A percentile compares a stretch with the other conserved stretches of the same genome.
These are phyloP conservation scores for Thielaviopsis punctulata DNA, from an alignment of 2,329 filamentous ascomycete species.

Conservation along the genomic window DNA sequence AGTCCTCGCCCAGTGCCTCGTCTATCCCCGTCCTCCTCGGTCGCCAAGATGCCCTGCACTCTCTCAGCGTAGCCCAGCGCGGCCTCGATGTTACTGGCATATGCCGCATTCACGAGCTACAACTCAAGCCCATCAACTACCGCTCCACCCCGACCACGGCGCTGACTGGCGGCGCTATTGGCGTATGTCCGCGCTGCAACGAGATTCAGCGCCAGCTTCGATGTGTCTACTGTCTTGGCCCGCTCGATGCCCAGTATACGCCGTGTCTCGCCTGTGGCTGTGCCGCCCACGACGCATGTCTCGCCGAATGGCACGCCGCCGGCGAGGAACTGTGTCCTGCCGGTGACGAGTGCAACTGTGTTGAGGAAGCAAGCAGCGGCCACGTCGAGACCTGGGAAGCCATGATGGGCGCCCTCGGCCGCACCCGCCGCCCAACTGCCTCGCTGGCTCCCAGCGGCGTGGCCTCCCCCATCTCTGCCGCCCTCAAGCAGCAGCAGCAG, in stretches of 20 bases:
- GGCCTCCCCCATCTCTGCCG: conserved; percentile 9
- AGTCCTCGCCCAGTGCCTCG: conserved; percentile 35
- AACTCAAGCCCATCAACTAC: conserved; percentile 40
- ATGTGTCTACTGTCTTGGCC: conserved; percentile 46
- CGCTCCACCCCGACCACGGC: conserved; percentile 21
- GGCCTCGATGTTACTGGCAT: conserved; percentile 47
- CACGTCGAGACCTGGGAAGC: conserved; percentile 45
- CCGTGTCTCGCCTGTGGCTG: conserved; percentile 48
- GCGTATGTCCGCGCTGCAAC: conserved; percentile 34
- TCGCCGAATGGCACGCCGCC: conserved; percentile 39
- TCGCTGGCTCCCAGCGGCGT: conserved; percentile 8
- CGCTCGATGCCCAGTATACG: conserved; percentile 40
- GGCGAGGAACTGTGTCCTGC: conserved; percentile 42
- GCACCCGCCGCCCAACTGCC: conserved; percentile 8
- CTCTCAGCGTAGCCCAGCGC: conserved; percentile 21
- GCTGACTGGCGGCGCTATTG: conserved; percentile 29
- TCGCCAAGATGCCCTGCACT: conserved; percentile 28
- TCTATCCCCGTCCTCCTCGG: conserved; percentile 19
- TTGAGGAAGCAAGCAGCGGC: conserved; percentile 36
- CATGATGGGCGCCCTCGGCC: conserved; percentile 26
- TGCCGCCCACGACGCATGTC: conserved; percentile 40
- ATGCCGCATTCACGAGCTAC: conserved; percentile 44
- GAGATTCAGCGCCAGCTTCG: conserved; percentile 37
- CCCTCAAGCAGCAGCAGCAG: conserved; percentile 4
- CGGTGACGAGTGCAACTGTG: conserved; percentile 47